Evolutionary conservation across 2,329 filamentous ascomycete genomes (phyloP), one percentile per base, ranked within the genome.

Genomic region (Claviceps quebecensis): DNA sequence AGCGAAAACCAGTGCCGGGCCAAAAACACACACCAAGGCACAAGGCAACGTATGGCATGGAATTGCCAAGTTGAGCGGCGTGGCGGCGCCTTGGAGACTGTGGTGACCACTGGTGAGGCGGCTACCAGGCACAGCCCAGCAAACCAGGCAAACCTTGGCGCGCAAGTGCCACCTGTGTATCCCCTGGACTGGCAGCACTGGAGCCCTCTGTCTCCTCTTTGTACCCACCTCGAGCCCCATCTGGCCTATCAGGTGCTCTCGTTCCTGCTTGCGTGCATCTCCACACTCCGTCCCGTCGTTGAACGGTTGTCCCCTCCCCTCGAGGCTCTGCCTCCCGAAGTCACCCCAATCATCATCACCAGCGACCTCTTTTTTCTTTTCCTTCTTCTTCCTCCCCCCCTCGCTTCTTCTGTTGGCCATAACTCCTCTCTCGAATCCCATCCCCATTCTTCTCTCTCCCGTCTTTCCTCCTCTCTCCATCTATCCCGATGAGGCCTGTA

Each of bases 401-500:
- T 34, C 23, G 16, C 55, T 52, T 19, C 53, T 57, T 52, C 57
- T 54, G 51, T 57, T 53, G 55, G 53, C 54, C 60, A 55, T 59
- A 58, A 56, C 19, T 23, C 22, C 46, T 39, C 16, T 36, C 8
- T 19, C 22, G 16, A 54, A 4, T 52, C 55, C 61, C 56, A 59
- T 9, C 22, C 22, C 23, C 23, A 8, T 16, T 26, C 52, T 40
- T 47, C 52, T 26, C 51, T 52, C 51, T 44, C 50, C 50, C 52
- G 53, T 48, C 54, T 49, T 40, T 26, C 43, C 53, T 40, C 43
- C 36, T 47, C 34, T 44, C 23, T 19, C 43, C 54, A 47, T 47
- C 26, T 56, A 56, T 50, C 29, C 57, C 58, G 56, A 64, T 66
- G 65, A 61, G 62, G 63, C 64, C 59, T 67, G 62, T 67, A 64